These are phyloP conservation scores for Moesziomyces sp. DNA, from an alignment of 1,284 basidiomycete genomes.

Conservation along the genomic window DNA sequence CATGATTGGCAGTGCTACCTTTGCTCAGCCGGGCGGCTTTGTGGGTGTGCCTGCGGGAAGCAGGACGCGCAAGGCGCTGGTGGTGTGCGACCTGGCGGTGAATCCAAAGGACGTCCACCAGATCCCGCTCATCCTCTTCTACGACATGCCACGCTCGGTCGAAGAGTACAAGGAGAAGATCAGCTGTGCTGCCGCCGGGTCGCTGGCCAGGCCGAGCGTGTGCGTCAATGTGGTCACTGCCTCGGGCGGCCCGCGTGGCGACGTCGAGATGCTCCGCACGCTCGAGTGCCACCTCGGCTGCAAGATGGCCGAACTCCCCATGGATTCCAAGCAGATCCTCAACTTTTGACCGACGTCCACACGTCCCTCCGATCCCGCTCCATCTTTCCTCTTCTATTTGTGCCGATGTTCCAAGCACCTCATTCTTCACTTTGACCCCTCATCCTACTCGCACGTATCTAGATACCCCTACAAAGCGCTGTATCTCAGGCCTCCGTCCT, in stretches of 20 bases:
- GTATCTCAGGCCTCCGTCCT: background rate
- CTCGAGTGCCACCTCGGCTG: slow-evolving; percentile 79
- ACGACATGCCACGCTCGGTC: slow-evolving; percentile 91
- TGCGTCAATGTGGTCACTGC: slow-evolving; percentile 95
- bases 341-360: slow-evolving; percentile 35
- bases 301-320: slow-evolving; percentile 58
- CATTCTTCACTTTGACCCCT: too few relatives aligned
- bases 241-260: slow-evolving; percentile 78
- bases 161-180: slow-evolving; percentile 90
- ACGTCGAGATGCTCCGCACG: slow-evolving; percentile 95
- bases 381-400: background rate
- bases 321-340: slow-evolving; percentile 57
- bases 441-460: background rate
- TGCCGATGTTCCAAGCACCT: too few relatives aligned
- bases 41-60: slow-evolving; percentile 54
- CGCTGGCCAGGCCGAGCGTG: slow-evolving; percentile 83
- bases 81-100: slow-evolving; percentile 89
- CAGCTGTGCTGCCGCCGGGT: slow-evolving; percentile 77
- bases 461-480: background rate
- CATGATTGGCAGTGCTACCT: slow-evolving; percentile 64
- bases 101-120: slow-evolving; percentile 88
- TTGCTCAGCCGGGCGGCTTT: slow-evolving; percentile 74
- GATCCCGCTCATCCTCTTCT: slow-evolving; percentile 81
- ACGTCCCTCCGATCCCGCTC: background rate
- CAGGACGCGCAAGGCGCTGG: slow-evolving; percentile 74